Conservation (phyloP, 371 early-diverging fungal genomes). For the Amoeboaphelidium protococcarum region DNA sequence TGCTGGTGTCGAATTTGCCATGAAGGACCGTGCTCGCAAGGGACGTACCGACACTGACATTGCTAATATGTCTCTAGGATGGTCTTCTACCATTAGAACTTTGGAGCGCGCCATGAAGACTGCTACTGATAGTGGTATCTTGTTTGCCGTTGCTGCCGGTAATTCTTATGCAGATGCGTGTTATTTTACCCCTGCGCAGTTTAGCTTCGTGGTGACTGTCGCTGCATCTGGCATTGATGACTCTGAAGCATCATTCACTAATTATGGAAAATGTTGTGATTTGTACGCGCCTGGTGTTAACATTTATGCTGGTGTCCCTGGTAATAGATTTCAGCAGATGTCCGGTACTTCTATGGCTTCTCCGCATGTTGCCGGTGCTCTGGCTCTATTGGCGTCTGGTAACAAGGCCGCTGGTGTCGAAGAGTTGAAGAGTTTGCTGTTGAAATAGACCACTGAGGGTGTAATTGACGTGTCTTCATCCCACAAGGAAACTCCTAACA, state of each 20-base stretch:
- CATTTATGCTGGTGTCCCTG: neutral
- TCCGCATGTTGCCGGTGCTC: constrained; percentile 19
- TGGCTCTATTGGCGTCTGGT: constrained; percentile 13
- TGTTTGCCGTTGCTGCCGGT: constrained; percentile 20
- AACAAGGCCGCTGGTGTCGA: too few relatives aligned
- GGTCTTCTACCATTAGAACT: too few relatives aligned
- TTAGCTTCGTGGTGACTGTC: constrained; percentile 13
- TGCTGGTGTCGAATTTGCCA: too few relatives aligned
- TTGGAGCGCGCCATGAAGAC: constrained; percentile 3
- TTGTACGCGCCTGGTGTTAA: constrained; percentile 11
- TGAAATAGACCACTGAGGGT: too few relatives aligned
- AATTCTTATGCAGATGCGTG: constrained; percentile 19
- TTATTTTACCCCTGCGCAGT: constrained; percentile 13
- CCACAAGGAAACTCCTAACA: too few relatives aligned
- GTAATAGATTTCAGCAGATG: constrained; percentile 3
- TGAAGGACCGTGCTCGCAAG: too few relatives aligned
- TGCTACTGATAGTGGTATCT: constrained; percentile 8
- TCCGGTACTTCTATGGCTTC: constrained; percentile 23
- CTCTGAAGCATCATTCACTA: constrained; percentile 4
- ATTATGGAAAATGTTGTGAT: constrained; percentile 13
- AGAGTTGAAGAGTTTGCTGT: too few relatives aligned
- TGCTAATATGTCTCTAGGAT: constrained; percentile 1
- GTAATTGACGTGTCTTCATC: too few relatives aligned
- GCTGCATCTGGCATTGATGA: constrained; percentile 6
- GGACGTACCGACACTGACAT: too few relatives aligned